phyloP scores from a whole-genome alignment of 352 stramenopile species.

The Pythium brachiatum region DNA sequence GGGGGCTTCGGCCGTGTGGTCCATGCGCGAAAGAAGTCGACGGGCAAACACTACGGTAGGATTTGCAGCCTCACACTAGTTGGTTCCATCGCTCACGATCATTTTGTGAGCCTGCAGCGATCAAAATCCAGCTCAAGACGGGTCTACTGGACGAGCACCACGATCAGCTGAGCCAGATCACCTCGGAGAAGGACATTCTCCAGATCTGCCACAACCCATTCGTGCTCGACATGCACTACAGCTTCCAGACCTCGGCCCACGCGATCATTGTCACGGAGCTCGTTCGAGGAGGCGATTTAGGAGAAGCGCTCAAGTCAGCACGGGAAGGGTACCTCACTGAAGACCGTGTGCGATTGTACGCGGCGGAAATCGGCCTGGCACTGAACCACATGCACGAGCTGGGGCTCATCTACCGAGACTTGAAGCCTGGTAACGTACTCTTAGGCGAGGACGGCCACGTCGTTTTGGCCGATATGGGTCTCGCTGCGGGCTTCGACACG shows the following conservation, averaged over 20 bases:
- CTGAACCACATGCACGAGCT: constrained; percentile 89
- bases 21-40: constrained; percentile 88
- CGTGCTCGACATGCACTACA: constrained; percentile 90
- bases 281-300: constrained; percentile 74
- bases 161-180: constrained; percentile 82
- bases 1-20: constrained; percentile 91
- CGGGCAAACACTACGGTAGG: constrained; percentile 86
- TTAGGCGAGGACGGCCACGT: constrained; percentile 88
- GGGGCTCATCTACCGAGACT: constrained; percentile 82
- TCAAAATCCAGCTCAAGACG: constrained; percentile 92
- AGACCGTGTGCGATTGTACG: constrained; percentile 76
- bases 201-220: constrained; percentile 88
- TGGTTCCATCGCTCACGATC: not conserved
- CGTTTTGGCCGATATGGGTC: constrained; percentile 88
- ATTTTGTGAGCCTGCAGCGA: constrained; percentile 36
- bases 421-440: constrained; percentile 90
- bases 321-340: constrained; percentile 73
- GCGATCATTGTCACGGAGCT: constrained; percentile 89
- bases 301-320: constrained; percentile 69
- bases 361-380: constrained; percentile 81
- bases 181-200: constrained; percentile 87
- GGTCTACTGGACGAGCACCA: constrained; percentile 85
- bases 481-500: constrained; percentile 62
- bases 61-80: not conserved
- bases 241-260: constrained; percentile 82